Percentiles rank a stretch among this genome's conserved stretches.
phyloP scores from a whole-genome alignment of 306 rosid species.

The Bauhinia variegata region DNA sequence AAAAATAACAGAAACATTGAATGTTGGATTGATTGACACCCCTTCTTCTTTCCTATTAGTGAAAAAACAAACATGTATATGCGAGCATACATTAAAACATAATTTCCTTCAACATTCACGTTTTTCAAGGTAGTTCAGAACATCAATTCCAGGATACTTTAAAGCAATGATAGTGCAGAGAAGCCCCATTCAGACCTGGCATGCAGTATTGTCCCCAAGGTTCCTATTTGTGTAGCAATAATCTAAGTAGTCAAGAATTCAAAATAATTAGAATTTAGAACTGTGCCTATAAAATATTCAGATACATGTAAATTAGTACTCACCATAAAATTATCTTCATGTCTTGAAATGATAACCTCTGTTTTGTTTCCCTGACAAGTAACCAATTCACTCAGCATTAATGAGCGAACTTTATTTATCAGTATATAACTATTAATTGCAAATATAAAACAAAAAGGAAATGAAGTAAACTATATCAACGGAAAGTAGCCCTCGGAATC shows the following conservation, averaged over 20 bases:
- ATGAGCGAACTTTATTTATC: not conserved
- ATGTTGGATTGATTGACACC: constrained; percentile 72
- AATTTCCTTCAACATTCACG: too few species aligned
- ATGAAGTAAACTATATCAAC: not conserved
- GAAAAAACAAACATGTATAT: constrained; percentile 29
- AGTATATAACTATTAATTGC: not conserved
- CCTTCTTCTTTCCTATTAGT: constrained; percentile 84
- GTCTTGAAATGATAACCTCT: constrained; percentile 64
- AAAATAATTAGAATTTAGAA: constrained; percentile 28
- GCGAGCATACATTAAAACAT: constrained; percentile 21
- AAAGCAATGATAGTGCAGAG: constrained; percentile 31
- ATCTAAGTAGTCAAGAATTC: constrained; percentile 52
- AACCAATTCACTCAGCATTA: constrained; percentile 26
- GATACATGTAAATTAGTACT: constrained; percentile 39
- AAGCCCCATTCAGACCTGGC: constrained; percentile 68
- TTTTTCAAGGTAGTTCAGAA: not conserved
- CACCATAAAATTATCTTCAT: constrained; percentile 81
- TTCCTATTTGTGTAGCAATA: constrained; percentile 82
- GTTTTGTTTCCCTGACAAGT: constrained; percentile 77
- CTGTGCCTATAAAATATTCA: constrained; percentile 17
- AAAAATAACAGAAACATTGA: constrained; percentile 77
- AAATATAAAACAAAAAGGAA: not conserved
- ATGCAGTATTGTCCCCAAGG: constrained; percentile 85
- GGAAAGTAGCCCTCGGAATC: not conserved
- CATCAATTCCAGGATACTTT: not conserved